A percentile compares a stretch with the other conserved stretches of the same genome.
Conservation (phyloP, 192 early-diverging fungal species). For the Umbelopsis ramanniana region DNA sequence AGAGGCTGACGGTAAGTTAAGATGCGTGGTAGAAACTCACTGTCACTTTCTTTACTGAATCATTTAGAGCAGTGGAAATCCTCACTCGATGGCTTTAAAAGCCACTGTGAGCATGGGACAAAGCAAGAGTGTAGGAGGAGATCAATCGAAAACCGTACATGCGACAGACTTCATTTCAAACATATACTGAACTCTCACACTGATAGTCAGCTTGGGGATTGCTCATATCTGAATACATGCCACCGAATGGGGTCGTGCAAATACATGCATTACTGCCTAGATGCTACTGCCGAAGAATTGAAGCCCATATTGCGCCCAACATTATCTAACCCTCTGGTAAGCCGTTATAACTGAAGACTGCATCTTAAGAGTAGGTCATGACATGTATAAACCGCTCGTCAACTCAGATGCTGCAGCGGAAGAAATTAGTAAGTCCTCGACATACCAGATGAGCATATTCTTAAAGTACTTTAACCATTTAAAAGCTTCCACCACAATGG, state of each 20-base stretch:
- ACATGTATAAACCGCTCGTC: too few relatives aligned
- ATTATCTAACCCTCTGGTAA: not conserved
- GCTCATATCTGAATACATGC: constrained; percentile 71
- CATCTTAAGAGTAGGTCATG: too few relatives aligned
- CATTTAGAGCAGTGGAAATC: not conserved
- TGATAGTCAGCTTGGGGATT: constrained; percentile 58
- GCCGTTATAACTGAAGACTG: not conserved
- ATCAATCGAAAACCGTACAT: not conserved
- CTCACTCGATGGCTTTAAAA: not conserved
- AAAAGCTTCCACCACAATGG: constrained; percentile 63
- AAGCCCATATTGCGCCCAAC: not conserved
- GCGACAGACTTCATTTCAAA: constrained; percentile 52
- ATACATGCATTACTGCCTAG: constrained; percentile 66
- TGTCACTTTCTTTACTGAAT: too few relatives aligned
- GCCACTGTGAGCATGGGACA: not conserved
- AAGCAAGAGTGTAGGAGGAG: constrained; percentile 11
- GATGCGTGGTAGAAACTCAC: not conserved
- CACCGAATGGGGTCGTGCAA: constrained; percentile 66
- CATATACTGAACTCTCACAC: constrained; percentile 55
- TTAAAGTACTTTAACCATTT: not conserved
- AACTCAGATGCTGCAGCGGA: not conserved
- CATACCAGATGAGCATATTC: not conserved
- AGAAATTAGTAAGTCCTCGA: constrained; percentile 11
- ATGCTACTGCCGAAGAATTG: constrained; percentile 32
- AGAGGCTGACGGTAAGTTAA: not conserved